These are phyloP conservation scores for Penicillium palitans DNA, from an alignment of 2,329 filamentous ascomycete genomes.

Conservation along the genomic window DNA sequence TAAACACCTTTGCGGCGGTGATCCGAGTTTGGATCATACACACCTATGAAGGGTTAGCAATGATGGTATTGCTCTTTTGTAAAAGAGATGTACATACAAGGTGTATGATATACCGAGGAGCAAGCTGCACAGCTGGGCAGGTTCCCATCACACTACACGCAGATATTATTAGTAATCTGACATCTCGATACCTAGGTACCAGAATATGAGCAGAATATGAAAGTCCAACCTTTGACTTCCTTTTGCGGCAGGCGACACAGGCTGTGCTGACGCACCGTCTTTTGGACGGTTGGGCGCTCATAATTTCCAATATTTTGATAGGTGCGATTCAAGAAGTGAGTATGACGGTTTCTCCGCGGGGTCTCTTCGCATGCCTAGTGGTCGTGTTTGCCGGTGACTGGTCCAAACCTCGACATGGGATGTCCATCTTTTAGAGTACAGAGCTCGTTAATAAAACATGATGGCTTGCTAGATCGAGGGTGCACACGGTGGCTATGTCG, in stretches of 20 bases:
- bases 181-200: not conserved
- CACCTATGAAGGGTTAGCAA: constrained; percentile 58
- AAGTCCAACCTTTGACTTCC: constrained; percentile 66
- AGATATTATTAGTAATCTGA: constrained; percentile 8
- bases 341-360: constrained; percentile 20
- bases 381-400: constrained; percentile 30
- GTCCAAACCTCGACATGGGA: constrained; percentile 15
- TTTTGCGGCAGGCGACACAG: constrained; percentile 74
- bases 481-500: not conserved
- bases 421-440: constrained; percentile 16
- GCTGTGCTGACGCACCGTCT: constrained; percentile 81
- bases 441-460: constrained; percentile 1
- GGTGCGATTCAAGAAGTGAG: constrained; percentile 9
- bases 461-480: not conserved
- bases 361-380: constrained; percentile 25
- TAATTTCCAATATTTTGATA: constrained; percentile 23
- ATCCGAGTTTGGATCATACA: constrained; percentile 95
- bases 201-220: not conserved
- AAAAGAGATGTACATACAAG: constrained; percentile 33
- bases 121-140: constrained; percentile 93
- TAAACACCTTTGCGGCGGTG: constrained; percentile 96
- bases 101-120: constrained; percentile 74
- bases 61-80: not conserved
- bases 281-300: constrained; percentile 51
- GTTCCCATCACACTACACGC: constrained; percentile 76